A percentile compares a stretch with the other conserved stretches of the same genome.
phyloP scores from a whole-genome alignment of 495 filamentous ascomycete species.

The Viridothelium virens region DNA sequence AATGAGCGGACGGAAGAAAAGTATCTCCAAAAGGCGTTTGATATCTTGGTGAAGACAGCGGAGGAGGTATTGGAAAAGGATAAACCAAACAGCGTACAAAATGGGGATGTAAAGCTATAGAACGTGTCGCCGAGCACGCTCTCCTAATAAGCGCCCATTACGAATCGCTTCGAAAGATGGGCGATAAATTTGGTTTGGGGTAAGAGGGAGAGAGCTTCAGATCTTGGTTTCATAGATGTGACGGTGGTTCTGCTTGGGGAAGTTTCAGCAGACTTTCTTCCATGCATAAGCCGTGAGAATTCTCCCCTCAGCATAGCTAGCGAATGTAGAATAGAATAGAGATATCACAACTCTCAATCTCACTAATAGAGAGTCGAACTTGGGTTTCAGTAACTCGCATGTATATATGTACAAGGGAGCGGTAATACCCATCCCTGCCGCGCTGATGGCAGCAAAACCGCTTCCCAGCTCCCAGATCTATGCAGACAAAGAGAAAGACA shows the following conservation, averaged over 20 bases:
- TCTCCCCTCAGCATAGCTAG: too few species aligned
- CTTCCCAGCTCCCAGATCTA: constrained; percentile 6
- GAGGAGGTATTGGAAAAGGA: constrained; percentile 47
- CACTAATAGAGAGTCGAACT: background rate
- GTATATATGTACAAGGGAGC: constrained; percentile 11
- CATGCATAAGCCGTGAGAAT: too few species aligned
- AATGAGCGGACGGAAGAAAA: constrained; percentile 62
- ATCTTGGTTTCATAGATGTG: too few species aligned
- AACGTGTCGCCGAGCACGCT: too few species aligned
- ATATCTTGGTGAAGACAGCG: constrained; percentile 61
- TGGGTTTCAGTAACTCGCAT: background rate
- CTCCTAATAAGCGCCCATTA: too few species aligned
- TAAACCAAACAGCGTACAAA: constrained; percentile 12
- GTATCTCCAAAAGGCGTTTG: constrained; percentile 66
- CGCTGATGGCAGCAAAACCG: background rate
- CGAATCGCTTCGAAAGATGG: too few species aligned
- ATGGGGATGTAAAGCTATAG: background rate
- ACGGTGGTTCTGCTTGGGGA: too few species aligned
- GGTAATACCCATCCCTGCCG: constrained; percentile 1
- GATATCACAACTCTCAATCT: background rate
- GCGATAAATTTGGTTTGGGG: too few species aligned
- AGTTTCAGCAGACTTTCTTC: too few species aligned
- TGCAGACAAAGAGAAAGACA: background rate
- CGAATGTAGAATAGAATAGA: too few species aligned
- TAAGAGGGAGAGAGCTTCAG: too few species aligned